These are phyloP conservation scores for Chalciporus chontae DNA, from an alignment of 768 basidiomycete species.

Conservation along the genomic window DNA sequence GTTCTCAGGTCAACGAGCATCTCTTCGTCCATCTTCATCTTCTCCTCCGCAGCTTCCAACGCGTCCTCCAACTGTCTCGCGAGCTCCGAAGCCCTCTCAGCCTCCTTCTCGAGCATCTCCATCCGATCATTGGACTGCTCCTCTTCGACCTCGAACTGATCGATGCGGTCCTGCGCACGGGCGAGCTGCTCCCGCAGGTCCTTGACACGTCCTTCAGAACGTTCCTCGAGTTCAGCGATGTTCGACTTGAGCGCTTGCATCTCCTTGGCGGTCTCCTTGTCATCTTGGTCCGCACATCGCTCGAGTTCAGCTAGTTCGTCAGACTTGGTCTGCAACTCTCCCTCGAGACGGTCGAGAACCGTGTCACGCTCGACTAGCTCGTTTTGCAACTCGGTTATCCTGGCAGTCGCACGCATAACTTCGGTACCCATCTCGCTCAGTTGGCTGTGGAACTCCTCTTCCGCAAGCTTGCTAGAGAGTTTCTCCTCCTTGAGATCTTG, in stretches of 20 bases:
- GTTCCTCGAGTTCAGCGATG: slow-evolving; percentile 58
- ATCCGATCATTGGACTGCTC: slow-evolving; percentile 47
- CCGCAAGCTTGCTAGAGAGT: slow-evolving; percentile 35
- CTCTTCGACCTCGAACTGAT: slow-evolving; percentile 41
- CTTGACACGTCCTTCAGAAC: slow-evolving; percentile 48
- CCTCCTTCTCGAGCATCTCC: slow-evolving; percentile 51
- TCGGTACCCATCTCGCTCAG: slow-evolving; percentile 29
- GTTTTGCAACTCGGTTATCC: slow-evolving; percentile 41
- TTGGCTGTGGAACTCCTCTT: slow-evolving; percentile 37
- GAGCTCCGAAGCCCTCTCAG: slow-evolving; percentile 50
- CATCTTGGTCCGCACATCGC: slow-evolving; percentile 22
- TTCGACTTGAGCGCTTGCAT: slow-evolving; percentile 45
- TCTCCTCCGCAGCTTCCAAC: slow-evolving; percentile 67
- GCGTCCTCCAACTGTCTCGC: slow-evolving; percentile 72
- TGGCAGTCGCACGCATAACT: slow-evolving; percentile 30
- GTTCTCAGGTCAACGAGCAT: slow-evolving; percentile 47
- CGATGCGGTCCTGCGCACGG: slow-evolving; percentile 42
- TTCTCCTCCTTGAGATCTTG: slow-evolving; percentile 54
- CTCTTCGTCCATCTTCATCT: slow-evolving; percentile 62
- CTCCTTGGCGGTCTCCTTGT: slow-evolving; percentile 29
- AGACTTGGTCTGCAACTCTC: slow-evolving; percentile 40
- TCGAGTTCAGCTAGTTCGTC: slow-evolving; percentile 24
- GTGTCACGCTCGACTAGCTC: slow-evolving; percentile 42
- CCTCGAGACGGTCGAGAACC: slow-evolving; percentile 30
- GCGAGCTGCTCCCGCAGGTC: slow-evolving; percentile 54